Evolutionary conservation across 2,329 filamentous ascomycete genomes (phyloP).

Genomic region (Sporothrix dimorphospora): DNA sequence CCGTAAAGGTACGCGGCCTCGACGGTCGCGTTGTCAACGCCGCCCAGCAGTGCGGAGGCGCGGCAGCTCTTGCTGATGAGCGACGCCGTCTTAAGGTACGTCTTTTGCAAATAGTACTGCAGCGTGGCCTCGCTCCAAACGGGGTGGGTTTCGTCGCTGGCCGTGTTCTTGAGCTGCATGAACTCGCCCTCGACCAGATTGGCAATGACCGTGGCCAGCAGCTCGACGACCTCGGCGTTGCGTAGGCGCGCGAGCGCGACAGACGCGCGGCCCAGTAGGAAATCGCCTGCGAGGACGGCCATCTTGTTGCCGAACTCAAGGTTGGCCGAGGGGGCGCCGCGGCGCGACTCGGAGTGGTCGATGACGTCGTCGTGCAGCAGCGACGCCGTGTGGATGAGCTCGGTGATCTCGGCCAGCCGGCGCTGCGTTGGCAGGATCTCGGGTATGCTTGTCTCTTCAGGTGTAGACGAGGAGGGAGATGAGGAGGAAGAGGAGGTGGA

Average conservation of each 20-base stretch:
- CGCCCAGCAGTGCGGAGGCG: conserved; percentile 82
- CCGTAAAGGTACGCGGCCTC: conserved; percentile 92
- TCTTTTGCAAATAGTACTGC: conserved; percentile 95
- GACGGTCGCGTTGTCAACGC: conserved; percentile 73
- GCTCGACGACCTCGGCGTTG: conserved; percentile 91
- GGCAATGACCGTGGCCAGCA: conserved; percentile 93
- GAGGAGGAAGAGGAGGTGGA: neutral
- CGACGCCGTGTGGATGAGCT: conserved; percentile 95
- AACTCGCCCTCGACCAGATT: conserved; percentile 98
- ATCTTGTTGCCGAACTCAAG: conserved; percentile 98
- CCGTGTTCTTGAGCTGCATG: conserved; percentile 99
- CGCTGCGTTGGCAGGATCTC: conserved; percentile 92
- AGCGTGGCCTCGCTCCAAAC: conserved; percentile 87
- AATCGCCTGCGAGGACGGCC: conserved; percentile 97
- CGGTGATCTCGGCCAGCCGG: conserved; percentile 91
- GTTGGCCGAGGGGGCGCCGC: conserved; percentile 86
- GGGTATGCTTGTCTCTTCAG: conserved; percentile 48
- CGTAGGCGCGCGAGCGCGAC: conserved; percentile 88
- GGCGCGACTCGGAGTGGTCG: conserved; percentile 83
- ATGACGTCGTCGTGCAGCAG: conserved; percentile 98
- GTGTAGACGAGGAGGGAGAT: conserved; percentile 38
- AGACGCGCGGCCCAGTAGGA: conserved; percentile 88
- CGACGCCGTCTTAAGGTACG: conserved; percentile 94
- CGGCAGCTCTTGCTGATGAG: conserved; percentile 96
- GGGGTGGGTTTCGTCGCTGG: conserved; percentile 80